Percentiles rank a stretch among this genome's conserved stretches.
Evolutionary conservation across 1,284 basidiomycete species (phyloP).

Genomic region (Ustilago xerochloae): DNA sequence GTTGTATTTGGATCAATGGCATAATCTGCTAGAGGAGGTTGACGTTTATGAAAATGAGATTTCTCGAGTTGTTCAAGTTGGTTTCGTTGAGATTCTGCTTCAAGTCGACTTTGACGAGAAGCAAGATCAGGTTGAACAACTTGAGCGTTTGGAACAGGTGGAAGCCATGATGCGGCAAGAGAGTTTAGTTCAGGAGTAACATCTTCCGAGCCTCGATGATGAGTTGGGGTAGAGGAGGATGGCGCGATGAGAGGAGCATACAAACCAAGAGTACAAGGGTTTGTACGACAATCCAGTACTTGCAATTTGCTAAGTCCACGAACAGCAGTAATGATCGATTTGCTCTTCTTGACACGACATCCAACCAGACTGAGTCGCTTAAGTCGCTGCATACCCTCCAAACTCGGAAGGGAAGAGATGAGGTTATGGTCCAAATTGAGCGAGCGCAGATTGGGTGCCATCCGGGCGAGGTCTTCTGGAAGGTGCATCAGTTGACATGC

Average conservation of each 20-base stretch:
- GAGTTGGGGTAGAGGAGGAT: constrained; percentile 1
- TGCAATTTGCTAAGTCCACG: constrained; percentile 52
- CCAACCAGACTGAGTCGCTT: constrained; percentile 64
- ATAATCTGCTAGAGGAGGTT: constrained; percentile 30
- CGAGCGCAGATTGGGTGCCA: constrained; percentile 87
- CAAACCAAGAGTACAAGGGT: constrained; percentile 64
- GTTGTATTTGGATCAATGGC: constrained; percentile 33
- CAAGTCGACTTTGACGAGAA: constrained; percentile 8
- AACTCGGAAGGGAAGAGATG: constrained; percentile 51
- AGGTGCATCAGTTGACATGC: constrained; percentile 84
- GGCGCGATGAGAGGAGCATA: constrained; percentile 61
- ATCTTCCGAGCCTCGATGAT: constrained; percentile 9
- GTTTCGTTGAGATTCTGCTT: constrained; percentile 21
- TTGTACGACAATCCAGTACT: constrained; percentile 61
- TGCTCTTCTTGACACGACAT: constrained; percentile 56
- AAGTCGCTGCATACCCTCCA: constrained; percentile 49
- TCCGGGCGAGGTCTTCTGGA: constrained; percentile 76
- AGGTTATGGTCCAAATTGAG: constrained; percentile 75
- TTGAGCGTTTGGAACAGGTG: constrained; percentile 61
- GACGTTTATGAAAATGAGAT: constrained; percentile 64
- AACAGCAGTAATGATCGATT: constrained; percentile 51
- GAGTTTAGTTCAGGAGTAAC: constrained; percentile 1
- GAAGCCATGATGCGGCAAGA: constrained; percentile 24
- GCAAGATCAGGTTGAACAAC: constrained; percentile 58
- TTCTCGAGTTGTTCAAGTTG: constrained; percentile 53